Conservation (phyloP, 192 early-diverging fungal species). For the Chytriomyces hyalinus region DNA sequence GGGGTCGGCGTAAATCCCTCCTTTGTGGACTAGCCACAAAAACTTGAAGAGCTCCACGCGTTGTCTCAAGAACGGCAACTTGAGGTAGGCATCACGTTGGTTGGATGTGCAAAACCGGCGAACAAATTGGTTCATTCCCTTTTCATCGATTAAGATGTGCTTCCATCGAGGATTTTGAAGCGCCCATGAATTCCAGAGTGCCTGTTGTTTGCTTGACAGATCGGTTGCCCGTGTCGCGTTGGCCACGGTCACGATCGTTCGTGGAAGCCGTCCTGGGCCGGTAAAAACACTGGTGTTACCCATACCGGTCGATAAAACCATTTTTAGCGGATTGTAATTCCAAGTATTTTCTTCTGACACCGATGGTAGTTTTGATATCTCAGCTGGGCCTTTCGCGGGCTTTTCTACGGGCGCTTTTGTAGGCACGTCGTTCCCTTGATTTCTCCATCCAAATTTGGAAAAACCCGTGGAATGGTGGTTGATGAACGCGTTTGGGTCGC, state of each 20-base stretch:
- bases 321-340: not conserved
- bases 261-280: not conserved
- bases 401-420: not conserved
- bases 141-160: not conserved
- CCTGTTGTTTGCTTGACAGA: not conserved
- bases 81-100: constrained; percentile 1
- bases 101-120: not conserved
- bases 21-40: constrained; percentile 6
- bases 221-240: not conserved
- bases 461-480: constrained; percentile 29
- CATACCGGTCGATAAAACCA: not conserved
- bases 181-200: constrained; percentile 3
- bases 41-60: constrained; percentile 26
- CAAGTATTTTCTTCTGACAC: not conserved
- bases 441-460: constrained; percentile 22
- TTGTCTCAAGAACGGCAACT: constrained; percentile 6
- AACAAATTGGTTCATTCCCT: constrained; percentile 7
- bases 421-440: not conserved
- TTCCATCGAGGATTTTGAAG: constrained; percentile 5
- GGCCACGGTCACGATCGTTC: not conserved
- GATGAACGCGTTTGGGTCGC: constrained; percentile 30
- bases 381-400: not conserved
- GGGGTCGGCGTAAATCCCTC: constrained; percentile 7
- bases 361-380: not conserved
- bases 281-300: not conserved